Evolutionary conservation across 2,329 filamentous ascomycete species (phyloP).

Genomic region (Colletotrichum incanum): DNA sequence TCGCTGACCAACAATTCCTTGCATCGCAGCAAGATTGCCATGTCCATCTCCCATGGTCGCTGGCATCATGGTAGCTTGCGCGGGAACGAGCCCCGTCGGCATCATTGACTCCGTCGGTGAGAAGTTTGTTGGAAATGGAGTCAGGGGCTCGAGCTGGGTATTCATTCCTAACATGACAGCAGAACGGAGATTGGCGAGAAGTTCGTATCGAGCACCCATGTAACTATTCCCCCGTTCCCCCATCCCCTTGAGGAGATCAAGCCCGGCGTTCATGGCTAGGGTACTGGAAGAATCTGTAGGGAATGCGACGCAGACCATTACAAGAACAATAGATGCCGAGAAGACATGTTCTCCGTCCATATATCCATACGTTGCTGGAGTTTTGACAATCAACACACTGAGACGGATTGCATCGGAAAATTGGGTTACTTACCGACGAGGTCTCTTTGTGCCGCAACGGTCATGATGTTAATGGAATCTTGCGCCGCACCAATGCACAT

Average conservation of each 20-base stretch:
- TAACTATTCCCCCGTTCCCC: conserved; percentile 68
- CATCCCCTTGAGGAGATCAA: conserved; percentile 65
- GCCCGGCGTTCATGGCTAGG: conserved; percentile 61
- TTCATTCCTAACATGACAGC: conserved; percentile 45
- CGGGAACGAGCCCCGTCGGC: not conserved
- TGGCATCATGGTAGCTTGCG: not conserved
- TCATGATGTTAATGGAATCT: conserved; percentile 49
- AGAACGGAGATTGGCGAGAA: conserved; percentile 51
- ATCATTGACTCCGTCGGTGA: conserved; percentile 28
- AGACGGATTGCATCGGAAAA: conserved; percentile 37
- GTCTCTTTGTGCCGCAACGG: conserved; percentile 50
- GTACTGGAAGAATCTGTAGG: conserved; percentile 60
- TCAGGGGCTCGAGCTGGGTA: conserved; percentile 8
- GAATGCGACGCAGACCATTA: conserved; percentile 61
- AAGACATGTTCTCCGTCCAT: conserved; percentile 54
- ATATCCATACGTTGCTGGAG: conserved; percentile 50
- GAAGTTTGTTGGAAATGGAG: conserved; percentile 21
- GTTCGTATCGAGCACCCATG: conserved; percentile 56
- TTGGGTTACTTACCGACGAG: conserved; percentile 59
- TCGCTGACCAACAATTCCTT: conserved; percentile 6
- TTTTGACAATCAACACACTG: conserved; percentile 42
- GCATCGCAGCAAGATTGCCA: not conserved
- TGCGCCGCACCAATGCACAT: conserved; percentile 53
- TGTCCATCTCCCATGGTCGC: conserved; percentile 3
- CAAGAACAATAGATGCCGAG: conserved; percentile 50